These are phyloP conservation scores for Xylaria digitata DNA, from an alignment of 2,329 filamentous ascomycete species.

Conservation along the genomic window DNA sequence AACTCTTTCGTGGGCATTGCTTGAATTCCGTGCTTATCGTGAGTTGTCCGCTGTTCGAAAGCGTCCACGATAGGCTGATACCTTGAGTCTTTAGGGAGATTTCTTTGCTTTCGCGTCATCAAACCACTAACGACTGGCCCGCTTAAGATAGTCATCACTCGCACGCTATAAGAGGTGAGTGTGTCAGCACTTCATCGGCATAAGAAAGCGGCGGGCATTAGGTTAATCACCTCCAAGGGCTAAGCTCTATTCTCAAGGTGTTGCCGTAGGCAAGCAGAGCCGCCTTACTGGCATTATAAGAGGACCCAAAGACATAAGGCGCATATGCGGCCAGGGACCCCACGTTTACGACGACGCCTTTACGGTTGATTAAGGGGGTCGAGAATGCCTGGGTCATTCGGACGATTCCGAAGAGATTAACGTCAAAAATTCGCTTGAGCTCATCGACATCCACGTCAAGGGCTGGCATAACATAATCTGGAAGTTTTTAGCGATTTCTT, in stretches of 20 bases:
- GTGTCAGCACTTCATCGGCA: background rate
- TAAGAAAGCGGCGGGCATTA: background rate
- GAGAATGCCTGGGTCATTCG: slow-evolving; percentile 29
- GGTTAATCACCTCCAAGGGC: slow-evolving; percentile 30
- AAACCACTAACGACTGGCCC: slow-evolving; percentile 35
- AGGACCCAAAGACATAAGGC: slow-evolving; percentile 37
- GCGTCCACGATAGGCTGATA: slow-evolving; percentile 33
- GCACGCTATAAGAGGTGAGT: slow-evolving; percentile 9
- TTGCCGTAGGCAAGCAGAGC: slow-evolving; percentile 34
- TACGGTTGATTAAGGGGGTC: slow-evolving; percentile 27
- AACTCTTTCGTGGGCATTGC: slow-evolving; percentile 34
- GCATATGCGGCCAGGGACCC: slow-evolving; percentile 28
- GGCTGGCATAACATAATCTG: slow-evolving; percentile 35
- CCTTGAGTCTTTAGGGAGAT: slow-evolving; percentile 26
- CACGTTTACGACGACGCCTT: slow-evolving; percentile 32
- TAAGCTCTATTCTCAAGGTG: slow-evolving; percentile 38
- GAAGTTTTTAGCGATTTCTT: slow-evolving; percentile 9
- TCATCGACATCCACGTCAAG: slow-evolving; percentile 30
- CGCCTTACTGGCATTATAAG: slow-evolving; percentile 40
- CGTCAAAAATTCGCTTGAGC: slow-evolving; percentile 33
- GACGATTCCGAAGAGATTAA: slow-evolving; percentile 35
- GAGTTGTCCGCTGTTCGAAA: slow-evolving; percentile 33
- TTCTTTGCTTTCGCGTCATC: slow-evolving; percentile 31
- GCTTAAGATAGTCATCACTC: slow-evolving; percentile 32
- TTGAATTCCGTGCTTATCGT: slow-evolving; percentile 32